phyloP scores from a whole-genome alignment of 306 rosid genomes.

The Lablab purpureus region DNA sequence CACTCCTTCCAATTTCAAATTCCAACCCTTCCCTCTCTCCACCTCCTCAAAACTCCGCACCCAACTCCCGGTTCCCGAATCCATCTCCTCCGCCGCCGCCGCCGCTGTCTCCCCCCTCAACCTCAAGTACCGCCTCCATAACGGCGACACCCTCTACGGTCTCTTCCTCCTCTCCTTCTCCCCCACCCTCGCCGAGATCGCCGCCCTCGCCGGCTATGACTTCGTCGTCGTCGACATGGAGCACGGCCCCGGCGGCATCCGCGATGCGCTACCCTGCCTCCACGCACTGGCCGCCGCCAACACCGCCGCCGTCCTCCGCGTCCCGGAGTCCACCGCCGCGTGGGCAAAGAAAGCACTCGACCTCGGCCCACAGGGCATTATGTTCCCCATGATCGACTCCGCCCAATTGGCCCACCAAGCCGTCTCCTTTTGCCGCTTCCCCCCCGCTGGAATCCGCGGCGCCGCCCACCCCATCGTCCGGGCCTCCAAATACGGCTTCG shows the following conservation, averaged over 20 bases:
- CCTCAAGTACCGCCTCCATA: slow-evolving; percentile 72
- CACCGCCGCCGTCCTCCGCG: slow-evolving; percentile 72
- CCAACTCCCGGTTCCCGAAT: slow-evolving; percentile 45
- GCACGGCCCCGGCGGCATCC: slow-evolving; percentile 76
- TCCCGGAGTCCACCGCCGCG: slow-evolving; percentile 68
- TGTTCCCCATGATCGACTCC: slow-evolving; percentile 86
- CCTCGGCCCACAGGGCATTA: slow-evolving; percentile 85
- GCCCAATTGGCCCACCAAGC: slow-evolving; percentile 63
- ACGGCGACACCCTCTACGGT: slow-evolving; percentile 81
- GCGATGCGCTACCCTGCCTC: slow-evolving; percentile 71
- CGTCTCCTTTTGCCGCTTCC: slow-evolving; percentile 76
- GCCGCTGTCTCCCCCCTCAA: slow-evolving; percentile 18
- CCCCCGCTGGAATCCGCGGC: slow-evolving; percentile 77
- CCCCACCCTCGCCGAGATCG: slow-evolving; percentile 87
- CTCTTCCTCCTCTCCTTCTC: slow-evolving; percentile 79
- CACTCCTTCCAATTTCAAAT: background rate
- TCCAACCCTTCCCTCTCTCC: slow-evolving; percentile 12
- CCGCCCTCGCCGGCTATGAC: slow-evolving; percentile 79
- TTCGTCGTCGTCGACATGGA: slow-evolving; percentile 88
- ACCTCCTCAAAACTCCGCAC: slow-evolving; percentile 33
- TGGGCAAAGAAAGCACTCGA: slow-evolving; percentile 94
- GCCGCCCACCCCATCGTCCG: slow-evolving; percentile 81
- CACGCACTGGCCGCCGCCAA: slow-evolving; percentile 76
- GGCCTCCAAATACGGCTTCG: slow-evolving; percentile 75
- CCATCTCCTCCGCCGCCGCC: slow-evolving; percentile 39